Evolutionary conservation across 331 rosid genomes (phyloP), one percentile per base, ranked within the genome.

Genomic region (Quercus phellos): DNA sequence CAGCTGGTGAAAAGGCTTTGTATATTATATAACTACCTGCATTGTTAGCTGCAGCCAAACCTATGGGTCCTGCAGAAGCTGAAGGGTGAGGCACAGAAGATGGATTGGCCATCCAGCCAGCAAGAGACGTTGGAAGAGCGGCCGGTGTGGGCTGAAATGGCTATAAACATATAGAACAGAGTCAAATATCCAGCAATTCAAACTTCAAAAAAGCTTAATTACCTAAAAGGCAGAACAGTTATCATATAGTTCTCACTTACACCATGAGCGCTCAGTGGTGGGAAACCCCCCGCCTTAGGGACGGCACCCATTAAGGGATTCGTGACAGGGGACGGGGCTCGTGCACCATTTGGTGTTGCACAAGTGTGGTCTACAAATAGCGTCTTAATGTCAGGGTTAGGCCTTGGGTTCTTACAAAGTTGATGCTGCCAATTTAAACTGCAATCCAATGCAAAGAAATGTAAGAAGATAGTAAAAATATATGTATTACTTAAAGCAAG

Each of bases 351-450:
- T 1, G 98, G 98, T 80, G 93, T 98, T 82, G 96, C 98, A 59
- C 99, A 95, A 80, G 92, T 91, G 84, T 95, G 99, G 88, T 95
- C 99, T 26, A 93, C 93, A 77, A 95, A 95, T 74, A 95, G 90
- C 82, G 99, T 95, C 91, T 95, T 95, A 75, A 95, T 95, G 88
- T 95, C 99, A 80, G 99, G 99, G 69, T 95, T 95, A 59, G 99
- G 78, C 88, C 98, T 90, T 30, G 99, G 99, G 76, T 88, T 95
- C 94, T 95, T 95, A 84, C 99, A 95, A 79, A 95, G 99, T 81
- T 95, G 99, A 88, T 95, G 99, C 86, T 95, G 99, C 99, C 99
- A 95, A 78, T 95, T 95, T 82, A 95, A 89, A 84, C 99, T 95
- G 94, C 90, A 85, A 80, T 67, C 73, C 84, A 75, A 82, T 16